These are phyloP conservation scores for Antitrichia curtipendula DNA, from an alignment of 225 moss, liverwort and hornwort genomes.

Conservation along the genomic window DNA sequence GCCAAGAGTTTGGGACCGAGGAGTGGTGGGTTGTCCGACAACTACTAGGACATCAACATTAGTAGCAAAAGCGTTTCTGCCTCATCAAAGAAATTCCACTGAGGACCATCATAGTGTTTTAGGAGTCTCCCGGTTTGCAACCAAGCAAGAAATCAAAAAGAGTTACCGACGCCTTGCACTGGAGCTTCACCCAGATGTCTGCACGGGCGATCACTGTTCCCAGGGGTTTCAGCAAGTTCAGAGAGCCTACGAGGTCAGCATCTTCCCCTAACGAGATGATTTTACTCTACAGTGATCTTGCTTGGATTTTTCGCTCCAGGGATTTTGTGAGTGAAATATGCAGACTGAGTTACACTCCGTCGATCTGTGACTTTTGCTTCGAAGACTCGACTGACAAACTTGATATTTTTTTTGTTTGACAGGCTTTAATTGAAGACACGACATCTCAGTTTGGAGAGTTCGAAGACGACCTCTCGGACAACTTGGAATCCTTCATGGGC, in stretches of 20 bases:
- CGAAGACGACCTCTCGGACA: conserved; percentile 30
- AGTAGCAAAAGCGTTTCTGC: not conserved
- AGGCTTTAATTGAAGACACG: conserved; percentile 28
- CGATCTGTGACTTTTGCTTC: not conserved
- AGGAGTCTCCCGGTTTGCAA: conserved; percentile 17
- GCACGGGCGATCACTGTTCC: conserved; percentile 26
- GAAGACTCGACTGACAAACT: not conserved
- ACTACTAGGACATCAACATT: not conserved
- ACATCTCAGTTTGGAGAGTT: conserved; percentile 29
- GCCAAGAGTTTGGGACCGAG: not conserved
- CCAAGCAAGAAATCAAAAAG: conserved; percentile 40
- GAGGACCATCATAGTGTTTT: conserved; percentile 12
- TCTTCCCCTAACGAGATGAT: not conserved
- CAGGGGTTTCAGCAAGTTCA: conserved; percentile 26
- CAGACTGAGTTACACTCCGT: not conserved
- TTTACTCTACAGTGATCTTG: not conserved
- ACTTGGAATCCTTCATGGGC: conserved; percentile 48
- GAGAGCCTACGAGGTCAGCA: conserved; percentile 26
- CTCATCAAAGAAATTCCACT: not conserved
- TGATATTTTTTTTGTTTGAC: not conserved
- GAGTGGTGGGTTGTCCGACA: not conserved
- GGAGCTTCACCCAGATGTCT: conserved; percentile 39
- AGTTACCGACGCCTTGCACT: conserved; percentile 26
- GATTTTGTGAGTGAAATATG: not conserved
- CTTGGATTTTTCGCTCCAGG: not conserved